phyloP scores from a whole-genome alignment of 306 rosid genomes.

The Psophocarpus tetragonolobus region DNA sequence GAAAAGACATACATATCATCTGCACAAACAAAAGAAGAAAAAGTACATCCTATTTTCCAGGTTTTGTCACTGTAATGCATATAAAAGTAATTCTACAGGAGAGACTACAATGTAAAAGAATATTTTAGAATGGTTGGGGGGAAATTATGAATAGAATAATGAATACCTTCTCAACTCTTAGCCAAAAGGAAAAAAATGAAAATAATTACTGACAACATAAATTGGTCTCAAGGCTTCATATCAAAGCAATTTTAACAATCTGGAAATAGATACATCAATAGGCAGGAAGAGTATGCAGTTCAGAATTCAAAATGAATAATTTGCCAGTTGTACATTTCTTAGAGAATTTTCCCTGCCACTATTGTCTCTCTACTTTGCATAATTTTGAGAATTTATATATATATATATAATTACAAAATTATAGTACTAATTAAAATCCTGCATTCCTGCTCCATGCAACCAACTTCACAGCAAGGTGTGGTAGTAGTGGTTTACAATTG shows the following conservation, averaged over 20 bases:
- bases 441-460: not conserved
- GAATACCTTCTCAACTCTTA: not conserved
- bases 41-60: constrained; percentile 21
- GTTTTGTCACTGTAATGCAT: constrained; percentile 14
- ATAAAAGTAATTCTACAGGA: not conserved
- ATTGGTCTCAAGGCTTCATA: constrained; percentile 4
- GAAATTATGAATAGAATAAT: not conserved
- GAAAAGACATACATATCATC: constrained; percentile 98
- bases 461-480: not conserved
- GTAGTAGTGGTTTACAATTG: not conserved
- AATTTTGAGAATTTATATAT: not conserved
- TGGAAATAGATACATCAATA: not conserved
- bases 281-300: not conserved
- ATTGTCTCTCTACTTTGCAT: not conserved
- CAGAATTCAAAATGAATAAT: constrained; percentile 9
- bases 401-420: constrained; percentile 5
- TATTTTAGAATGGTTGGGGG: not conserved
- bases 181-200: not conserved
- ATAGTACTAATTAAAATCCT: not conserved
- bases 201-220: not conserved
- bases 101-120: not conserved
- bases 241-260: not conserved
- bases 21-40: constrained; percentile 43
- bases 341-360: not conserved
- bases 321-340: not conserved